These are phyloP conservation scores for Saitozyma podzolica DNA, from an alignment of 768 basidiomycete species.

Conservation along the genomic window DNA sequence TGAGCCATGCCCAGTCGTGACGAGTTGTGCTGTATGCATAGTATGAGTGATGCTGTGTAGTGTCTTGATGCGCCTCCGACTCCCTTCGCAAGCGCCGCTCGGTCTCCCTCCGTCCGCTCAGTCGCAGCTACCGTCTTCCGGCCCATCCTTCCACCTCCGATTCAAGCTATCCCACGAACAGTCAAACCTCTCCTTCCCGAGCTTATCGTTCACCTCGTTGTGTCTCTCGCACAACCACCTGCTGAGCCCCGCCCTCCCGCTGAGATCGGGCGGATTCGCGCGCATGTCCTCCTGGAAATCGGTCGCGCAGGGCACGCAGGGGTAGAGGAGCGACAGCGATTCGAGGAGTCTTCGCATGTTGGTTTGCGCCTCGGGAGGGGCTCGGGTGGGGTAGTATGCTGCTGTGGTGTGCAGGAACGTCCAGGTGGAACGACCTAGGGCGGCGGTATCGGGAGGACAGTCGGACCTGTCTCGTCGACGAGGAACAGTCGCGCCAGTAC, in stretches of 20 bases:
- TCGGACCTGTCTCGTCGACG: constrained; percentile 57
- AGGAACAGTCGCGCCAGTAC: background rate
- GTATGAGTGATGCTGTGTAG: background rate
- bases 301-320: constrained; percentile 78
- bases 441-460: constrained; percentile 88
- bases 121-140: constrained; percentile 83
- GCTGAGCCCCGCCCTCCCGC: constrained; percentile 66
- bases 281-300: constrained; percentile 75
- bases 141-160: constrained; percentile 91
- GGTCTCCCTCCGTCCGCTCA: constrained; percentile 41
- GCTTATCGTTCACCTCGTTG: constrained; percentile 83
- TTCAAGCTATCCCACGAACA: constrained; percentile 67
- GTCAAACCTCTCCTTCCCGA: constrained; percentile 81
- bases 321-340: constrained; percentile 79
- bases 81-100: no score
- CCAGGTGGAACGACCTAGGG: constrained; percentile 91
- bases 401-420: constrained; percentile 94
- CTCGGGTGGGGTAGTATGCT: constrained; percentile 87
- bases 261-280: constrained; percentile 73
- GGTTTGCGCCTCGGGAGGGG: constrained; percentile 70
- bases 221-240: constrained; percentile 89
- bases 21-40: constrained; percentile 3
- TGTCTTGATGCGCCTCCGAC: no score
- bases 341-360: constrained; percentile 80
- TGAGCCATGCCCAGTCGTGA: background rate